Evolutionary conservation across 1,139 yeast genomes (phyloP), one percentile per base, ranked within the genome.

Genomic region (Hyphopichia pseudoburtonii): DNA sequence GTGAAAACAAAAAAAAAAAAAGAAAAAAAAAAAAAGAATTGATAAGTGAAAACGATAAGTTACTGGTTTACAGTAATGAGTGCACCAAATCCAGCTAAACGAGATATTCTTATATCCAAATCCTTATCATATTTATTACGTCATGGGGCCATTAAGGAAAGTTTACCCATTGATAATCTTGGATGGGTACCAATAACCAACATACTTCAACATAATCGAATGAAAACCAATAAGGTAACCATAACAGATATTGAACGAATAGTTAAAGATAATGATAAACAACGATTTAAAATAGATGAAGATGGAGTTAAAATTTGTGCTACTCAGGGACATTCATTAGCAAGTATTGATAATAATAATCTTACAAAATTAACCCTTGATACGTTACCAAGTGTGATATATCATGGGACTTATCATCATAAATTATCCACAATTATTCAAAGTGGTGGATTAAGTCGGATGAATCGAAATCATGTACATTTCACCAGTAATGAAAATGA

Each of bases 401-500:
- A 86, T 26, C 98, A 94, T 56, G 98, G 98, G 5, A 92, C 98
- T 0, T 79, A 70, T 44, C 41, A 40, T n/a, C 55, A 59, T 5
- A 79, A 77, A 17, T 62, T 85, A 48, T 53, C 63, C 1, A 41
- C 52, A 9, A 87, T 88, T n/a, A 43, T 72, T 17, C 42, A 59
- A 25, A 48, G 70, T 9, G 80, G 79, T 0, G 94, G 94, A 1
- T 63, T 92, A 22, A 72, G 74, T 18, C 66, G 62, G 38, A 87
- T 89, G 96, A 64, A 58, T 23, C 65, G 98, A 48, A 83, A 84
- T 47, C 98, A 92, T 57, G 80, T 92, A 17, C 98, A 92, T 60
- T 71, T 92, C 53, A 56, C 76, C 3, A 57, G 60, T 11, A 52
- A 48, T 25, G 55, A 57, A 23, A 57, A 52, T 17, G 62, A 65